phyloP scores from a whole-genome alignment of 2,329 filamentous ascomycete species.

The Penicillium sp. region DNA sequence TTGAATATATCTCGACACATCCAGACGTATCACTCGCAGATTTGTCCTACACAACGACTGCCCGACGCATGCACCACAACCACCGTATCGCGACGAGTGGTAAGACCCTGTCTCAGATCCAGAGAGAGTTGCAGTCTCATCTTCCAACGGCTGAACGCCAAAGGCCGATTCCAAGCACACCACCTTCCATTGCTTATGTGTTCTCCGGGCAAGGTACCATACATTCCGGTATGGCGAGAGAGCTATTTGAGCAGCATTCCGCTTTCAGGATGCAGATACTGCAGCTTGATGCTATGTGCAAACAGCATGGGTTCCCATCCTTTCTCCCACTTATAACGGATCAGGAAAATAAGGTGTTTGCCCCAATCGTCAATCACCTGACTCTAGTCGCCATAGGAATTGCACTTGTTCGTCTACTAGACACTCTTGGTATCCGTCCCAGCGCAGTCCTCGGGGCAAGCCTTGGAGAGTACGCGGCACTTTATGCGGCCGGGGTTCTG shows the following conservation, averaged over 20 bases:
- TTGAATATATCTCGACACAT: slow-evolving; percentile 19
- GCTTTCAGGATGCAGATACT: slow-evolving; percentile 30
- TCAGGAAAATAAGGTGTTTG: slow-evolving; percentile 10
- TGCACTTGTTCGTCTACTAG: slow-evolving; percentile 25
- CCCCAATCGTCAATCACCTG: slow-evolving; percentile 28
- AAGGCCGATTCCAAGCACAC: background rate
- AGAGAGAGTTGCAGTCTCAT: slow-evolving; percentile 3
- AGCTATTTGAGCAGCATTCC: slow-evolving; percentile 23
- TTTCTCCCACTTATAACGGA: slow-evolving; percentile 23
- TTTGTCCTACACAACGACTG: slow-evolving; percentile 61
- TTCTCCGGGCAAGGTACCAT: slow-evolving; percentile 30
- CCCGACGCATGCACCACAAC: slow-evolving; percentile 55
- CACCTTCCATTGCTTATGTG: slow-evolving; percentile 26
- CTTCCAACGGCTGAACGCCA: background rate
- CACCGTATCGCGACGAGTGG: slow-evolving; percentile 11
- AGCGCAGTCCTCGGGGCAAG: slow-evolving; percentile 26
- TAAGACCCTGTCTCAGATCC: slow-evolving; percentile 17
- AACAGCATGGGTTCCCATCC: slow-evolving; percentile 27
- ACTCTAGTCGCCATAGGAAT: slow-evolving; percentile 34
- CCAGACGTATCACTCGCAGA: slow-evolving; percentile 47
- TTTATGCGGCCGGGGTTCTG: slow-evolving; percentile 25
- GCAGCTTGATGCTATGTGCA: slow-evolving; percentile 25
- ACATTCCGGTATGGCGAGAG: slow-evolving; percentile 21
- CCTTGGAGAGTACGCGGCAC: slow-evolving; percentile 29
- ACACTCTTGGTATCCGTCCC: slow-evolving; percentile 22